Evolutionary conservation across 352 stramenopile genomes (phyloP), one percentile per base, ranked within the genome.

Genomic region (Thraustotheca clavata): DNA sequence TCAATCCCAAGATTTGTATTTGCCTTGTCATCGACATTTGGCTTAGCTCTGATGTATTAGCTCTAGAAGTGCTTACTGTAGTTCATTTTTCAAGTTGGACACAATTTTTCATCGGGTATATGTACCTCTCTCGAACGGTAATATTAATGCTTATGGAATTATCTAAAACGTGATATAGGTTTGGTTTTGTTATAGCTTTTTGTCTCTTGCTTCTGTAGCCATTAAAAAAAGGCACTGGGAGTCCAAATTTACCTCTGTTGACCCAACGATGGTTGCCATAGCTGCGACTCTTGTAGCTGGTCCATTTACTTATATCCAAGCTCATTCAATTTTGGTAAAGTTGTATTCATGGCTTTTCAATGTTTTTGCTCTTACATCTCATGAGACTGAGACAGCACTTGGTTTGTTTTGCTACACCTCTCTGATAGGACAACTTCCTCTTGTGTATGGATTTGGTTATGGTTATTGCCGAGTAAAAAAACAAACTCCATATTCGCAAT

Each of bases 1-100:
- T 96, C 34, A 84, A 96, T 68, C 88, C 77, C 39, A 81, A 79
- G 26, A 89, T 91, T 73, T 86, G 77, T 70, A 87, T 87, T 61
- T 90, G 90, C 71, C 76, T 96, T 18, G 38, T 20, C 16, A 43
- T 43, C 38, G 38, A 43, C 38, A 43, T 43, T 16, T 43, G 38
- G 38, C 38, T 43, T 20, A 43, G 38, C 38, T 16, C 20, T 20
- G 20, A 43, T 43, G 38, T 43, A n/a, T n/a, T n/a, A n/a, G n/a
- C n/a, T n/a, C n/a, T n/a, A n/a, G n/a, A n/a, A n/a, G n/a, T 20
- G 20, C 16, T 20, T 20, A 43, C 16, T 16, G 16, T 16, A 20
- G 16, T 43, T 16, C 38, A 16, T 16, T 43, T 20, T 20, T 43
- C 38, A 16, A 43, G 38, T 20, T 43, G 16, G 38, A 43, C 16